phyloP scores from a whole-genome alignment of 148 eudicot genomes.

The Cornus suecica region DNA sequence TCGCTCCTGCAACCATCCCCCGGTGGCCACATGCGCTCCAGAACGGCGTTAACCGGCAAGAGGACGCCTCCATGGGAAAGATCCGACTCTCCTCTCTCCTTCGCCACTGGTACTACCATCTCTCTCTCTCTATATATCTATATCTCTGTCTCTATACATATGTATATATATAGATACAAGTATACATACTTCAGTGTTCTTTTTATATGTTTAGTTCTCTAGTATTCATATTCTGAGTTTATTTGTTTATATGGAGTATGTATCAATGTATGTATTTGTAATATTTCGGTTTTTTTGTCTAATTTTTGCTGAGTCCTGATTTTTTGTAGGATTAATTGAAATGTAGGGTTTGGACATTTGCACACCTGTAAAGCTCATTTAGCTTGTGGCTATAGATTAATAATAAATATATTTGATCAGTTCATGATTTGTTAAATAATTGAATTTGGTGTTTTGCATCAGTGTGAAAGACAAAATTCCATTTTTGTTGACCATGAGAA shows the following conservation, averaged over 20 bases:
- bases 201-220: background rate
- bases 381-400: background rate
- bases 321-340: no score
- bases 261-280: background rate
- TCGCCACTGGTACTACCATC: slow-evolving; percentile 2
- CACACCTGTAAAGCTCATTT: background rate
- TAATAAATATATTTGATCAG: no score
- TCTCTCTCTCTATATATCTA: background rate
- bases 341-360: background rate
- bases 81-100: slow-evolving; percentile 7
- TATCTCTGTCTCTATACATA: no score
- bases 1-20: background rate
- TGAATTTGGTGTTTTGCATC: no score
- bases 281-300: background rate
- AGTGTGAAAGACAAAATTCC: no score
- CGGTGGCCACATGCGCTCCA: slow-evolving; percentile 5
- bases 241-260: no score
- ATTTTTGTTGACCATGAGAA: no score
- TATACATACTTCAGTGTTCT: background rate
- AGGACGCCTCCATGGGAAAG: slow-evolving; percentile 6
- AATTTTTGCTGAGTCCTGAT: background rate
- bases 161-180: no score
- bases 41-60: slow-evolving; percentile 3
- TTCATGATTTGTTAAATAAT: no score
- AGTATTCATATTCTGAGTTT: background rate